Evolutionary conservation across 2,329 filamentous ascomycete species (phyloP).

Genomic region (Pestalotiopsis sp.): DNA sequence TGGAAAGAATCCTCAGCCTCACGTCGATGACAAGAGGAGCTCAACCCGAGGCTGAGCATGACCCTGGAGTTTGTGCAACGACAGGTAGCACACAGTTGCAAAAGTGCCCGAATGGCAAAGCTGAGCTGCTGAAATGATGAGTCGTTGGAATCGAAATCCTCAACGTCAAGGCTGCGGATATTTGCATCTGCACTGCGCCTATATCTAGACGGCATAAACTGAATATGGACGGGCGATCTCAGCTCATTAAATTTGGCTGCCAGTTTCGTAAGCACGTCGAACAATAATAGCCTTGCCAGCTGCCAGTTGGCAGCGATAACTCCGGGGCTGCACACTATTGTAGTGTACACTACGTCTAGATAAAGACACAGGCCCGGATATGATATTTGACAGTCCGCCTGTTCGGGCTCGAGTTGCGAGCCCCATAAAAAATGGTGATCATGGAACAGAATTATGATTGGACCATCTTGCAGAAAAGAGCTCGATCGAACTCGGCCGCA

Average conservation of each 20-base stretch:
- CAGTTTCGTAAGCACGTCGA: not conserved
- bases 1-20: not conserved
- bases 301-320: not conserved
- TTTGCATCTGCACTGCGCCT: not conserved
- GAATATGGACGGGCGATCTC: not conserved
- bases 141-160: not conserved
- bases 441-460: not conserved
- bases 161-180: not conserved
- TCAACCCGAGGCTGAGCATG: not conserved
- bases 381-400: constrained; percentile 1
- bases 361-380: not conserved
- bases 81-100: not conserved
- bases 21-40: not conserved
- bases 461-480: constrained; percentile 1
- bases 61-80: not conserved
- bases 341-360: not conserved
- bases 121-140: not conserved
- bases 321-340: not conserved
- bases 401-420: constrained; percentile 4
- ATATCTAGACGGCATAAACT: not conserved
- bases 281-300: not conserved
- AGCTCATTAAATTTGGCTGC: not conserved
- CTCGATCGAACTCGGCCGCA: not conserved
- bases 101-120: not conserved
- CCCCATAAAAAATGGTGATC: not conserved